Evolutionary conservation across 75 land plant genomes (phyloP), one percentile per base, ranked within the genome.

Genomic region (Picea glauca): DNA sequence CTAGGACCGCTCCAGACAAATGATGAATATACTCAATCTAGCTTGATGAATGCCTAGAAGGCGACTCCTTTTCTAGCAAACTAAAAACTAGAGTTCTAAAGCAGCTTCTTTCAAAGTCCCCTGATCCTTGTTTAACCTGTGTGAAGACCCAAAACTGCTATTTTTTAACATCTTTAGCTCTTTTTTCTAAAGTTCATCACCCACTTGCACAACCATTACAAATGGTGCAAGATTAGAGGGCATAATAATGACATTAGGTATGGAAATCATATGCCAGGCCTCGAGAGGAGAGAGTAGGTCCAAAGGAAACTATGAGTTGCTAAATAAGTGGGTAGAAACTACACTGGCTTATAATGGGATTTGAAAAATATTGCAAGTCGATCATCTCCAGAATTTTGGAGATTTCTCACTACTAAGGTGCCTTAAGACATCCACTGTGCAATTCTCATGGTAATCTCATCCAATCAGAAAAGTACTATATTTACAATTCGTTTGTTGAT

Each of bases 241-340:
- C 33, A 94, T 85, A n/a, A 96, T 68, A 21, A 96, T 84, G 62
- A 94, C 66, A 77, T 96, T 88, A 31, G 93, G 93, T 54, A 88
- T 65, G 0, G 78, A 72, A 15, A 90, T 66, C 57, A 94, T 72
- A 6, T 88, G 73, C 79, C 94, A 81, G 68, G 93, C 85, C 79
- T 89, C 90, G 31, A 89, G 92, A 60, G 90, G 87, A 80, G 91
- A 78, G 23, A 95, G 88, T 57, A 91, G 81, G 78, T 96, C 99
- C 85, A 96, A 74, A 65, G 90, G 86, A 92, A 80, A 20, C 84
- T 87, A 82, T 79, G 79, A 54, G 90, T 85, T 13, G 93, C 90
- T 61, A 97, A 75, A 89, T 92, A 21, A 93, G 84, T 62, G 99
- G 99, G 83, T 96, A 93, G 79, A 90, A 93, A 84, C 95, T 96